Evolutionary conservation across 2,329 filamentous ascomycete species (phyloP).

Genomic region (Microascus cirrosus): DNA sequence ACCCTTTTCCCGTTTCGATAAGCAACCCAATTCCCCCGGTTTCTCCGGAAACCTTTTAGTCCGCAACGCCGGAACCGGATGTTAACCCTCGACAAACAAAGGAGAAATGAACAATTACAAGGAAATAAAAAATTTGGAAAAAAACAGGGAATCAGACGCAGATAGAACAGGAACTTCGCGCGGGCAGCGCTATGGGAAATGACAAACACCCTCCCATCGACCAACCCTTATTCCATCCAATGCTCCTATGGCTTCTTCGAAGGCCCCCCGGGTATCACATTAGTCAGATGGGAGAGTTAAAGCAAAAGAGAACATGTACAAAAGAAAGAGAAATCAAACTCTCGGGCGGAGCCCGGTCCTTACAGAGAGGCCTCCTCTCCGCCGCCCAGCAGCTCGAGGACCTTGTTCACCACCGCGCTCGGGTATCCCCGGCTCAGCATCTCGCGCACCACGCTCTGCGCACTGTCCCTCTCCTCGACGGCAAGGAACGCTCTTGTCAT

Average conservation of each 20-base stretch:
- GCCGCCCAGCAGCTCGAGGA: constrained; percentile 70
- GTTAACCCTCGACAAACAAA: not conserved
- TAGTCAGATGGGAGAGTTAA: constrained; percentile 5
- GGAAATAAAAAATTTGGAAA: too few relatives aligned
- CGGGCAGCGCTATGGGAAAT: not conserved
- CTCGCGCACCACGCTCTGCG: constrained; percentile 73
- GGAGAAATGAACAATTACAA: not conserved
- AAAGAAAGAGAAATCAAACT: not conserved
- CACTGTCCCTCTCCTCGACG: constrained; percentile 66
- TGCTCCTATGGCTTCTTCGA: not conserved
- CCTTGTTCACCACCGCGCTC: constrained; percentile 83
- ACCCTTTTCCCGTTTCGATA: not conserved
- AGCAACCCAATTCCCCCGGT: not conserved
- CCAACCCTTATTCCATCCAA: constrained; percentile 2
- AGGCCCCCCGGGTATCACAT: constrained; percentile 5
- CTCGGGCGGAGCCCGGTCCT: not conserved
- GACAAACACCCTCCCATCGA: constrained; percentile 4
- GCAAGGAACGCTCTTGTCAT: constrained; percentile 93
- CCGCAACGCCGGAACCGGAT: not conserved
- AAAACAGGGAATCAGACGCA: not conserved
- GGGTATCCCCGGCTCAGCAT: constrained; percentile 89
- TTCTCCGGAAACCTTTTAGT: not conserved
- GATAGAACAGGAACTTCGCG: not conserved
- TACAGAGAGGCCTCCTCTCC: constrained; percentile 6
- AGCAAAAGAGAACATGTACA: not conserved